These are phyloP conservation scores for Ogataea dorogensis DNA, from an alignment of 805 yeast species.

Conservation along the genomic window DNA sequence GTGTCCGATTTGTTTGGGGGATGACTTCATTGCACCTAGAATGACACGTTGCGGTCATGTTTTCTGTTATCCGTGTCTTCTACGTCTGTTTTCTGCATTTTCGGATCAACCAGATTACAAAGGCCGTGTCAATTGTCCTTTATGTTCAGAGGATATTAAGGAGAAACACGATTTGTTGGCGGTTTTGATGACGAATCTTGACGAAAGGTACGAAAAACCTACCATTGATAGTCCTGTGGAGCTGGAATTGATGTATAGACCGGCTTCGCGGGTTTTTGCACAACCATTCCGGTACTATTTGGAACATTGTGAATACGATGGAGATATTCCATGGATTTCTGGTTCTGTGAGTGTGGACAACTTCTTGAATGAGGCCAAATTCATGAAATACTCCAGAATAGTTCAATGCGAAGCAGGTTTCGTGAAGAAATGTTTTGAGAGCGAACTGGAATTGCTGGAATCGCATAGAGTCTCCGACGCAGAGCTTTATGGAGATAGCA, in stretches of 20 bases:
- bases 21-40: conserved; percentile 85
- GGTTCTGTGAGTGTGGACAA: conserved; percentile 25
- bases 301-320: conserved; percentile 26
- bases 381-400: conserved; percentile 59
- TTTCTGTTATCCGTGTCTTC: conserved; percentile 78
- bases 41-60: conserved; percentile 96
- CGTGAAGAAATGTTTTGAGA: conserved; percentile 50
- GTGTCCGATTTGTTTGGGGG: conserved; percentile 90
- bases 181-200: conserved; percentile 51
- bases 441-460: conserved; percentile 56
- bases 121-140: conserved; percentile 72
- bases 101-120: conserved; percentile 39
- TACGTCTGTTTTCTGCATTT: conserved; percentile 61
- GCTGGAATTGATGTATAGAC: conserved; percentile 63
- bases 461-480: conserved; percentile 56
- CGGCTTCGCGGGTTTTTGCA: conserved; percentile 31
- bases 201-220: conserved; percentile 59
- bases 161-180: conserved; percentile 61
- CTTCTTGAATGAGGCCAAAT: conserved; percentile 24
- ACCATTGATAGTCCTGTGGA: conserved; percentile 51
- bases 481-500: conserved; percentile 58
- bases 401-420: conserved; percentile 63
- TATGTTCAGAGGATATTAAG: conserved; percentile 62
- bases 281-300: conserved; percentile 32
- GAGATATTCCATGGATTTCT: conserved; percentile 57